phyloP scores from a whole-genome alignment of 2,329 filamentous ascomycete species.

The Penicillium sumatraense region DNA sequence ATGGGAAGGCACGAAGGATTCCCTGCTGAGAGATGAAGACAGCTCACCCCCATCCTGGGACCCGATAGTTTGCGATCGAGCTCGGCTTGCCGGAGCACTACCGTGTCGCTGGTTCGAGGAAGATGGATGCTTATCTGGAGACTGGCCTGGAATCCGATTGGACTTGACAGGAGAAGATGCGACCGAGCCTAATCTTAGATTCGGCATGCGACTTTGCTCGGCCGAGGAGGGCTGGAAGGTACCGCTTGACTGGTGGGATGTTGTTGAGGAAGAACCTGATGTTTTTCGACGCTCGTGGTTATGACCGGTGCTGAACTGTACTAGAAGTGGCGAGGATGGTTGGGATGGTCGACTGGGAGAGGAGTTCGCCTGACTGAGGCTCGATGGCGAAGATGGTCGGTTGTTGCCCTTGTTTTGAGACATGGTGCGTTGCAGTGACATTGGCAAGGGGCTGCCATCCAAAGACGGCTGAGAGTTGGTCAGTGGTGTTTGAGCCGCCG shows the following conservation, averaged over 20 bases:
- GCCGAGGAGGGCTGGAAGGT: constrained; percentile 73
- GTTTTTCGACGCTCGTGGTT: constrained; percentile 85
- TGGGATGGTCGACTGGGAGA: constrained; percentile 87
- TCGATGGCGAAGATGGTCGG: constrained; percentile 84
- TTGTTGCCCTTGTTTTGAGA: constrained; percentile 80
- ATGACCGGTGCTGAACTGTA: constrained; percentile 89
- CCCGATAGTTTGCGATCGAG: constrained; percentile 88
- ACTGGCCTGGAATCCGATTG: constrained; percentile 45
- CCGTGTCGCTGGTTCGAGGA: constrained; percentile 65
- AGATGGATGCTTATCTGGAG: constrained; percentile 64
- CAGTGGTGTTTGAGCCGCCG: constrained; percentile 24
- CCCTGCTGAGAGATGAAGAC: constrained; percentile 63
- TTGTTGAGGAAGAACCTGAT: constrained; percentile 82
- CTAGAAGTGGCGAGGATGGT: constrained; percentile 86
- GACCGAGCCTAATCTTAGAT: constrained; percentile 55
- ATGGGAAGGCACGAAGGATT: constrained; percentile 67
- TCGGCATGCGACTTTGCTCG: constrained; percentile 68
- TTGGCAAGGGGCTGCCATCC: constrained; percentile 84
- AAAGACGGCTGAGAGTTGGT: constrained; percentile 58
- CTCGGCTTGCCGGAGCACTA: constrained; percentile 68
- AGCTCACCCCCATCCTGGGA: constrained; percentile 84
- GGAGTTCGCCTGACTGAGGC: constrained; percentile 76
- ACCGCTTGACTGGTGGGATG: constrained; percentile 76
- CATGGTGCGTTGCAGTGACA: constrained; percentile 78
- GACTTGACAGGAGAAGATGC: constrained; percentile 60